A percentile compares a stretch with the other conserved stretches of the same genome.
Conservation (phyloP, 257 asterid genomes). For the Striga asiatica region DNA sequence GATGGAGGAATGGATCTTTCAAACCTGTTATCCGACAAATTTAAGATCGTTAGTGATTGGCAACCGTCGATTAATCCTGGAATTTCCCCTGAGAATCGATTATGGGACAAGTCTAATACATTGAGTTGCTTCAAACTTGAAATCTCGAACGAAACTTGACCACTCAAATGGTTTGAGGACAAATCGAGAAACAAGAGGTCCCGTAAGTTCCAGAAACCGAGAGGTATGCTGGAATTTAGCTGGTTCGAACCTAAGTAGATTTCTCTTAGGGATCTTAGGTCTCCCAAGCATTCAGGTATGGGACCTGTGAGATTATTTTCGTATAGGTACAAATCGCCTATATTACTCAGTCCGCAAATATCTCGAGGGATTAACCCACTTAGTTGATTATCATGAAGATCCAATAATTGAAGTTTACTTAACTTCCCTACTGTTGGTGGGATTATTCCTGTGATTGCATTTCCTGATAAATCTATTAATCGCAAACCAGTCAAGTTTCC, state of each 20-base stretch:
- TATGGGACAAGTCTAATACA: slow-evolving; percentile 11
- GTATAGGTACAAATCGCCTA: slow-evolving; percentile 16
- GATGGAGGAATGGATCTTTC: slow-evolving; percentile 16
- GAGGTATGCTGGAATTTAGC: slow-evolving; percentile 16
- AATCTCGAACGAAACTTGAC: slow-evolving; percentile 10
- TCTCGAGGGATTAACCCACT: slow-evolving; percentile 15
- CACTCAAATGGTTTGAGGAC: slow-evolving; percentile 20
- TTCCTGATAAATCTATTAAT: neutral
- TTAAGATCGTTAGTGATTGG: neutral
- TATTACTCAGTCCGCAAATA: slow-evolving; percentile 14
- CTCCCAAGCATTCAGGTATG: slow-evolving; percentile 21
- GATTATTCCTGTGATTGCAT: neutral
- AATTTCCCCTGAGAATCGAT: slow-evolving; percentile 22
- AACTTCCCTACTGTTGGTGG: slow-evolving; percentile 1
- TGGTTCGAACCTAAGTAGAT: slow-evolving; percentile 10
- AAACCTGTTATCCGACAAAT: neutral
- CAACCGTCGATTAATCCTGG: slow-evolving; percentile 16
- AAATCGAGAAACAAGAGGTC: slow-evolving; percentile 12
- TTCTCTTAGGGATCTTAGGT: slow-evolving; percentile 10
- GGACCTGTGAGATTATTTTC: slow-evolving; percentile 18
- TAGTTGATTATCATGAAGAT: neutral
- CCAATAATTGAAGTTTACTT: neutral
- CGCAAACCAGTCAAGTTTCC: slow-evolving; percentile 13
- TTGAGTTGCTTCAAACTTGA: slow-evolving; percentile 4
- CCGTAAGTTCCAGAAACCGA: slow-evolving; percentile 13